Percentiles rank a stretch among this genome's conserved stretches.
These are phyloP conservation scores for Argentina anserina DNA, from an alignment of 306 rosid species.

Conservation along the genomic window DNA sequence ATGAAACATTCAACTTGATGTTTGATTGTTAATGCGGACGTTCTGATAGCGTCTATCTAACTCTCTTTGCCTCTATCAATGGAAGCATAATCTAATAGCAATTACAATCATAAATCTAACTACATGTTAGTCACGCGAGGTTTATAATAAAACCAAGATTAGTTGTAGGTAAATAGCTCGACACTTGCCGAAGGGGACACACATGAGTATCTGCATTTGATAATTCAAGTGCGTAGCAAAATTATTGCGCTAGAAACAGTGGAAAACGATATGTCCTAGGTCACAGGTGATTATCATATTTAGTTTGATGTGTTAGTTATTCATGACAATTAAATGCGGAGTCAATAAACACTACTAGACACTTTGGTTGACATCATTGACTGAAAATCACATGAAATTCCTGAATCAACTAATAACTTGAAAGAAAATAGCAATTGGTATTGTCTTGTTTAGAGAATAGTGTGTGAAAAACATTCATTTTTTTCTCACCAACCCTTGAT, in stretches of 20 bases:
- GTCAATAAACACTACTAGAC: background rate
- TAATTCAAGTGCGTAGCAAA: background rate
- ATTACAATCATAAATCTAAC: background rate
- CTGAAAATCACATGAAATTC: background rate
- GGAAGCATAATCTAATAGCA: background rate
- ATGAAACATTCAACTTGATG: background rate
- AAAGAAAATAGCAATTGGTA: background rate
- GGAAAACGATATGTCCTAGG: conserved; percentile 18
- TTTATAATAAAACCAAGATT: background rate
- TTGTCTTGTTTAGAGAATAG: background rate
- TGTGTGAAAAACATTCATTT: background rate
- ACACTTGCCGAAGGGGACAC: conserved; percentile 6
- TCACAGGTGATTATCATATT: conserved; percentile 12
- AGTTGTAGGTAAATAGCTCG: background rate
- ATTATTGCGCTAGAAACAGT: conserved; percentile 7
- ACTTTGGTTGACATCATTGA: conserved; percentile 3
- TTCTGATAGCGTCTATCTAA: background rate
- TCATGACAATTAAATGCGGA: background rate
- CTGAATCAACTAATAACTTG: background rate
- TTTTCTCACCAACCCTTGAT: background rate
- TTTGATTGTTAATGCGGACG: background rate
- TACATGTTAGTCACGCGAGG: background rate
- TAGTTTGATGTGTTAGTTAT: background rate
- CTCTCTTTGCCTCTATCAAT: background rate
- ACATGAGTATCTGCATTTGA: background rate